Evolutionary conservation across 2,329 filamentous ascomycete species (phyloP).

Genomic region (Tricladium varicosporioides): DNA sequence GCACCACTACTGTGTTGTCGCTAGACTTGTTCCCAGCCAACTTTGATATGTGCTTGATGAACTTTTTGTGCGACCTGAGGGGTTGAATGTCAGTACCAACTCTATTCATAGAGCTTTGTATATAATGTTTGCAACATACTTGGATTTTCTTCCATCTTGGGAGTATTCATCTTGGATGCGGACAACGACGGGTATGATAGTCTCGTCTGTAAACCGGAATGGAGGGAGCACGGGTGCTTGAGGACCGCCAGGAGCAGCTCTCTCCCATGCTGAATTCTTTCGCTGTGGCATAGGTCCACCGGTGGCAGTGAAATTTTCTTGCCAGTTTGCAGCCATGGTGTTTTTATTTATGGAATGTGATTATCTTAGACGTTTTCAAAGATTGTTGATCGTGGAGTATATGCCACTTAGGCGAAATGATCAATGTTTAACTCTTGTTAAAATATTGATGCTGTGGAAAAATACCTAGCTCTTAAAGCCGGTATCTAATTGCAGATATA

Average conservation of each 20-base stretch:
- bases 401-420: too few species aligned
- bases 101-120: background rate
- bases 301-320: background rate
- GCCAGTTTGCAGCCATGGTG: background rate
- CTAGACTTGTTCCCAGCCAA: too few species aligned
- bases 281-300: background rate
- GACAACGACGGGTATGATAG: background rate
- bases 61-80: too few species aligned
- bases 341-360: background rate
- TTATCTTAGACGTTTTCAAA: too few species aligned
- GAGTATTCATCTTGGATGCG: background rate
- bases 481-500: too few species aligned
- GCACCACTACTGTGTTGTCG: background rate
- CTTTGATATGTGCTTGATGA: too few species aligned
- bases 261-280: background rate
- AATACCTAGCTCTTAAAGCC: too few species aligned
- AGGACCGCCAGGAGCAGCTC: background rate
- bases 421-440: too few species aligned
- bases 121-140: background rate
- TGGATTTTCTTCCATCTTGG: background rate
- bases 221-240: background rate
- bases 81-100: too few species aligned
- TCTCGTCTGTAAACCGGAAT: background rate
- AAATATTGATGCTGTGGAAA: too few species aligned
- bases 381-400: too few species aligned